Base-by-base conservation (phyloP, 2,329 filamentous ascomycete genomes). In the Juglanconis oblonga region DNA sequence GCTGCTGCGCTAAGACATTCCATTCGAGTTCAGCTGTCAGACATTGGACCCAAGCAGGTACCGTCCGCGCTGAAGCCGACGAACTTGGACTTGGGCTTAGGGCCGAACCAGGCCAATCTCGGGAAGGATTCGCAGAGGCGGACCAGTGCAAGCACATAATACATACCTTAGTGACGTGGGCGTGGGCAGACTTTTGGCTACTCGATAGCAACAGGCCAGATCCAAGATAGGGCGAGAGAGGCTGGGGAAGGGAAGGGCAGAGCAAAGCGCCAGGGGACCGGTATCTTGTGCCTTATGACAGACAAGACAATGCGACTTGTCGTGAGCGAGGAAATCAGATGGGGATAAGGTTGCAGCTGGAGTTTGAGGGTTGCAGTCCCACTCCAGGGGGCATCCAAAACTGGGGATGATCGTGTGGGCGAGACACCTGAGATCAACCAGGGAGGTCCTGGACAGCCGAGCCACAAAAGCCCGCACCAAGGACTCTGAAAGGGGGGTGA, bases 341-440 rank as follows among this genome's bases (percentile, higher is more conserved):
- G 48, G 55, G 59, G 56, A 52, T 62, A 59, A 62, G 59, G 59
- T 62, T 62, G 56, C 56, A 62, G 56, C 53, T 52, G 59, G 50
- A 59, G 52, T 62, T 52, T 59, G 57, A 56, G 57, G 56, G 59
- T 62, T 53, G 56, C 56, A 52, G 52, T 55, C 56, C 58, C 52
- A 44, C 44, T 44, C 58, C 61, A 61, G 56, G 61, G 47, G 50
- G 31, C 38, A 40, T 6, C 57, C 57, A 53, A 59, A 60, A 42
- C 17, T 49, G 35, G 53, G 50, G 51, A 52, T 49, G 51, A 47
- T 55, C 51, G 50, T 59, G 55, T 51, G 40, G 55, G 57, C 60
- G 57, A 62, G 51, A 62, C 60, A 59, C 57, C 48, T 47, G 49
- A 53, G 48, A 59, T 54, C 50, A 52, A 62, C 57, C 53, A 57